Conservation (phyloP, 176 grass and related monocot genomes). For the Ampelocalamus luodianensis region DNA sequence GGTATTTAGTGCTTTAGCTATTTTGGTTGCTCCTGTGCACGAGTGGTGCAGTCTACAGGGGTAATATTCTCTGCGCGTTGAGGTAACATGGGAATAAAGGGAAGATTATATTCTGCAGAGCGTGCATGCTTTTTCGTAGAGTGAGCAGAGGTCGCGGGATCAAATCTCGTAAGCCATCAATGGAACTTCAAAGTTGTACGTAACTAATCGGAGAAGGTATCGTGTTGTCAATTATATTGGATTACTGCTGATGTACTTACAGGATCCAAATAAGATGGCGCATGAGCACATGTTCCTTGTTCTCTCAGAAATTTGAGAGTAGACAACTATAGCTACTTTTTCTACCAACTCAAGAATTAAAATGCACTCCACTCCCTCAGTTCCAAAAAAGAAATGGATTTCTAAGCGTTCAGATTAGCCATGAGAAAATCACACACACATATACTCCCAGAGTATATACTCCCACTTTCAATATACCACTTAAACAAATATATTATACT, state of each 20-base stretch:
- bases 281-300: background rate
- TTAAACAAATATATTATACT: no score
- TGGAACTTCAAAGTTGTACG: background rate
- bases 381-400: background rate
- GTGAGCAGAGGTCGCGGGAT: background rate
- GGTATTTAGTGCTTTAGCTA: background rate
- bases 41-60: background rate
- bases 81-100: conserved; percentile 34
- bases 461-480: no score
- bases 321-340: background rate
- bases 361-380: background rate
- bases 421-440: background rate
- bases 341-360: background rate
- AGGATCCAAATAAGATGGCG: background rate
- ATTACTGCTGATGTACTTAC: no score
- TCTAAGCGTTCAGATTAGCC: background rate
- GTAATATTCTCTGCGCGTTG: conserved; percentile 10
- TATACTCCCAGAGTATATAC: no score
- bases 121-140: background rate
- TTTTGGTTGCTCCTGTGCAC: background rate
- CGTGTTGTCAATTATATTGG: no score
- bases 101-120: conserved; percentile 19
- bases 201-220: no score
- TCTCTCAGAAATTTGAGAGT: background rate
- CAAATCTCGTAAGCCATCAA: background rate